Evolutionary conservation across 495 filamentous ascomycete species (phyloP).

Genomic region (Corynascus novoguineensis): DNA sequence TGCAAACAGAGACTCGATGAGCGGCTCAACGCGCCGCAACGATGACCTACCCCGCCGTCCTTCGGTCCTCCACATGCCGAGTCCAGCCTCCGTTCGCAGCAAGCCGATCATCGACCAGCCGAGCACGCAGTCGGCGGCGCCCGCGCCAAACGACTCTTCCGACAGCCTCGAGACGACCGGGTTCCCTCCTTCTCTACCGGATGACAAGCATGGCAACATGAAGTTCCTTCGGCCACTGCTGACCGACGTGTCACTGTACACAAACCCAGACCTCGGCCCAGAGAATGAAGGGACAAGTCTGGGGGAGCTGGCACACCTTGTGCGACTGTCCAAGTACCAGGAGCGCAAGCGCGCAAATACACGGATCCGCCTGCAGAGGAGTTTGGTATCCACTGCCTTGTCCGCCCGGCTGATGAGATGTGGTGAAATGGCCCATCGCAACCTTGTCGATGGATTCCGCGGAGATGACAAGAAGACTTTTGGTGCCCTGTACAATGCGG

Average conservation of each 20-base stretch:
- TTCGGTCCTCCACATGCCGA: constrained; percentile 34
- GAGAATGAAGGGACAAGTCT: constrained; percentile 55
- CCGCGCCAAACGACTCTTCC: constrained; percentile 24
- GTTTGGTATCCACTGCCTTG: constrained; percentile 66
- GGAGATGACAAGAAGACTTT: constrained; percentile 88
- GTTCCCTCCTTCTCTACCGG: constrained; percentile 14
- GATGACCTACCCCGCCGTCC: constrained; percentile 36
- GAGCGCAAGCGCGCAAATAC: constrained; percentile 64
- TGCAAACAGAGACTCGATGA: constrained; percentile 31
- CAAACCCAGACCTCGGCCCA: constrained; percentile 42
- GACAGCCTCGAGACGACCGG: constrained; percentile 22
- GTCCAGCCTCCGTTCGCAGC: constrained; percentile 31
- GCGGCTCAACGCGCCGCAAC: constrained; percentile 27
- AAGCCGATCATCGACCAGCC: constrained; percentile 45
- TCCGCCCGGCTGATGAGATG: constrained; percentile 74
- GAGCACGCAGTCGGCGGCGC: constrained; percentile 22
- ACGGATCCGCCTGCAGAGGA: constrained; percentile 60
- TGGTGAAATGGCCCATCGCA: constrained; percentile 70
- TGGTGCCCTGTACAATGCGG: constrained; percentile 75
- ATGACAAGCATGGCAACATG: constrained; percentile 26
- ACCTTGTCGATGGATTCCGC: constrained; percentile 81
- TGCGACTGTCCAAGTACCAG: constrained; percentile 66
- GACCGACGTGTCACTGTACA: constrained; percentile 48
- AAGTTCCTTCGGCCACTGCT: constrained; percentile 41
- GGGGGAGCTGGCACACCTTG: constrained; percentile 65